A percentile compares a stretch with the other conserved stretches of the same genome.
These are phyloP conservation scores for Erythrophleum ivorense DNA, from an alignment of 331 rosid species.

Conservation along the genomic window DNA sequence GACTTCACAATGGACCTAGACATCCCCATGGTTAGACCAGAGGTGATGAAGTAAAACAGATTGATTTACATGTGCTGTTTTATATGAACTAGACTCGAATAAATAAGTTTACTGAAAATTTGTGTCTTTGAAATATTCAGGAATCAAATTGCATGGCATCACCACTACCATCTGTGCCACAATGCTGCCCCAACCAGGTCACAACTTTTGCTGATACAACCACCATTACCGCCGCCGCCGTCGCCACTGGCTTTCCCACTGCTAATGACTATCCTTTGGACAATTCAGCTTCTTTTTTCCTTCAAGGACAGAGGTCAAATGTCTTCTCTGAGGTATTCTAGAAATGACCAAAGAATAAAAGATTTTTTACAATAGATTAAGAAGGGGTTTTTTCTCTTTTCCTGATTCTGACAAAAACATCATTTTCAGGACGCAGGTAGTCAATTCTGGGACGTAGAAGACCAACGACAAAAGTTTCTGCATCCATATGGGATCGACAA, in stretches of 20 bases:
- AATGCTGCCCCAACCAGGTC: constrained; percentile 59
- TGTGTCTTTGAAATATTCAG: constrained; percentile 43
- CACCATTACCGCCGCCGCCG: constrained; percentile 16
- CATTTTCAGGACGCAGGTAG: constrained; percentile 68
- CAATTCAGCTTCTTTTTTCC: constrained; percentile 53
- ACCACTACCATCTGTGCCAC: constrained; percentile 53
- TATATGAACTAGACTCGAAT: not conserved
- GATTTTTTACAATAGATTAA: not conserved
- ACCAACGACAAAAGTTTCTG: constrained; percentile 81
- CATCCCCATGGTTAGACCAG: constrained; percentile 58
- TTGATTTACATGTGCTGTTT: not conserved
- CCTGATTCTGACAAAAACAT: constrained; percentile 43
- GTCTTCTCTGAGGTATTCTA: constrained; percentile 59
- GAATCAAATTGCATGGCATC: constrained; percentile 50
- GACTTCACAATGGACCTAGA: constrained; percentile 74
- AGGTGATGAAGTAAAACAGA: constrained; percentile 50
- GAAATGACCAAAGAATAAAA: not conserved
- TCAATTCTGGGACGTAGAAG: constrained; percentile 79
- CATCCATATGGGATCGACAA: constrained; percentile 70
- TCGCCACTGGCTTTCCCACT: constrained; percentile 36
- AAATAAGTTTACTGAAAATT: constrained; percentile 9
- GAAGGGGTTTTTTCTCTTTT: not conserved
- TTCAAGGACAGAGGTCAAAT: constrained; percentile 63
- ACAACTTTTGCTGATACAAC: constrained; percentile 52
- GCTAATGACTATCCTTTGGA: constrained; percentile 50